A percentile compares a stretch with the other conserved stretches of the same genome.
Conservation (phyloP, 805 yeast species). For the Suhomyces faveliae region DNA sequence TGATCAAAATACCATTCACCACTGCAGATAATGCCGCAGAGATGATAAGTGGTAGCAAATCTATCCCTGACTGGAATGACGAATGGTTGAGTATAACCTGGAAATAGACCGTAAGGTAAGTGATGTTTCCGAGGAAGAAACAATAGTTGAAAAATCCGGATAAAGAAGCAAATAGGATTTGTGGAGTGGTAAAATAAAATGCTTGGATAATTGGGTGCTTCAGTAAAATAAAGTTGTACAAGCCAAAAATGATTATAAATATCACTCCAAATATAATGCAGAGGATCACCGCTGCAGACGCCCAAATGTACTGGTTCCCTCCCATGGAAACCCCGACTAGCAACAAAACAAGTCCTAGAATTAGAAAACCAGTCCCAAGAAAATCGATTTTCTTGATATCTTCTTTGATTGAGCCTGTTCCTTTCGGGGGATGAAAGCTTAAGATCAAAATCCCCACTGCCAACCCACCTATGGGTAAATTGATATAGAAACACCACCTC, state of each 20-base stretch:
- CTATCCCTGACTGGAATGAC: constrained; percentile 15
- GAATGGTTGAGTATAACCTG: constrained; percentile 11
- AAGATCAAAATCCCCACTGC: constrained; percentile 16
- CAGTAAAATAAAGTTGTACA: constrained; percentile 16
- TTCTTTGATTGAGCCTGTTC: constrained; percentile 13
- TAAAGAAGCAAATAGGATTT: constrained; percentile 15
- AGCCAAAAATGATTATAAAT: constrained; percentile 11
- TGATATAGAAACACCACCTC: constrained; percentile 27
- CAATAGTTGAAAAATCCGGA: constrained; percentile 16
- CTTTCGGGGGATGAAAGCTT: constrained; percentile 22
- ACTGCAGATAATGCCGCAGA: constrained; percentile 11
- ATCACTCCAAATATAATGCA: constrained; percentile 18
- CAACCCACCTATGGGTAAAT: constrained; percentile 23
- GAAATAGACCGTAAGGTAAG: constrained; percentile 14
- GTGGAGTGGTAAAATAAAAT: constrained; percentile 14
- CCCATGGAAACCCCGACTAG: constrained; percentile 22
- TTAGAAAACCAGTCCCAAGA: constrained; percentile 18
- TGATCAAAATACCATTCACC: constrained; percentile 10
- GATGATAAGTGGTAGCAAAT: constrained; percentile 14
- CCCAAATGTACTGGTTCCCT: constrained; percentile 20
- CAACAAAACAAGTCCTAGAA: constrained; percentile 17
- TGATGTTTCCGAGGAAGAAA: constrained; percentile 6
- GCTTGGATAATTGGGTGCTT: constrained; percentile 15
- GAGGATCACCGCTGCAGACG: constrained; percentile 17
- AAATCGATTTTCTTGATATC: constrained; percentile 18